Base-by-base conservation (phyloP, 805 yeast species). In the Cyberlindnera misumaiensis region DNA sequence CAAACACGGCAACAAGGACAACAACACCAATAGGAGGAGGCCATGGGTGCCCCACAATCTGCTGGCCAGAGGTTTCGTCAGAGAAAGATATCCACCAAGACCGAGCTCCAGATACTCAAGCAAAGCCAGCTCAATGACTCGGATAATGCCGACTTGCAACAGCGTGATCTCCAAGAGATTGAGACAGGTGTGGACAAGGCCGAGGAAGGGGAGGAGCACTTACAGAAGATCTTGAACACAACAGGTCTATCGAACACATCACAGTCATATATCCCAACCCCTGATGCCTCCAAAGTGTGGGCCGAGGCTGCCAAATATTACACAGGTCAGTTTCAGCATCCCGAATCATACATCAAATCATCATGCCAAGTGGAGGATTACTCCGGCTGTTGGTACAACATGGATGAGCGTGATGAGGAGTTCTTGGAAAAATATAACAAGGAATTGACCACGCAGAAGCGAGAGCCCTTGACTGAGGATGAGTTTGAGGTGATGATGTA, bases 151-250 rank as follows among this genome's bases (percentile, higher is more conserved):
- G 83, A 77, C 42, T 42, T 55, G 30, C 83, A 80, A 51, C 95
- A 83, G 58, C 76, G 97, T 31, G 96, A 90, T 46, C 63, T 85
- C 24, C 87, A 86, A 52, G 86, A 87, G 44, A 75, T 93, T 32
- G 98, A 93, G 53, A 90, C 97, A 6, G 98, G 98, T 63, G 98
- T 93, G 30, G 98, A 93, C 55, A 93, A 93, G 59, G 87, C 84
- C 49, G 98, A 93, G 62, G 98, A 93, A 62, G 95, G 87, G 51
- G 98, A 93, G 60, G 93, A 85, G 30, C 98, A 93, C 73, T 70
- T 93, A 45, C 95, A 90, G 59, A 86, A 83, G 46, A 96, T 89
- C 35, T 81, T 93, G 47, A 79, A 80, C 60, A 90, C 90, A 11
- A 77, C 87, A 2, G 81, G 78, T 37, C 76, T 77, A 24, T 79